These are phyloP conservation scores for Starmerella apicola DNA, from an alignment of 805 yeast genomes.

Conservation along the genomic window DNA sequence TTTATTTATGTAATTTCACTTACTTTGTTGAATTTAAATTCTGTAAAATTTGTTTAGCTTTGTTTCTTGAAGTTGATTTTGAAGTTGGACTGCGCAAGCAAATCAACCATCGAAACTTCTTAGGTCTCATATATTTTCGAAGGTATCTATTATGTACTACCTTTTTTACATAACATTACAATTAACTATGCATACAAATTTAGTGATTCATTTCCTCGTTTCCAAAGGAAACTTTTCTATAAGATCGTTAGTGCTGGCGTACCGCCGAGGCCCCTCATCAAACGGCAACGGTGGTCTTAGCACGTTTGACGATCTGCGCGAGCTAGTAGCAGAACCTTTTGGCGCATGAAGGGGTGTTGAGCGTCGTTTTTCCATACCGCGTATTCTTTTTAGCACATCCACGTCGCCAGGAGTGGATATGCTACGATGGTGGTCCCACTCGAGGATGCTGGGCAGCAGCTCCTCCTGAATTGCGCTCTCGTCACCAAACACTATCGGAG, in stretches of 20 bases:
- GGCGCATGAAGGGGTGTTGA: slow-evolving; percentile 17
- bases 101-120: too few species aligned
- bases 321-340: background rate
- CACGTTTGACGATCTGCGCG: background rate
- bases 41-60: too few species aligned
- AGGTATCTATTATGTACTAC: too few species aligned
- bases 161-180: too few species aligned
- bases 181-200: too few species aligned
- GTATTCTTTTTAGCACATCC: background rate
- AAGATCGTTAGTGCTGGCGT: slow-evolving; percentile 12
- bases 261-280: slow-evolving; percentile 5
- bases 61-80: too few species aligned
- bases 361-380: slow-evolving; percentile 12
- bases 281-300: background rate
- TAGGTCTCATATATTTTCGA: too few species aligned
- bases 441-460: background rate
- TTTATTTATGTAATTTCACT: background rate
- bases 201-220: too few species aligned
- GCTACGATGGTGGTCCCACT: slow-evolving; percentile 5
- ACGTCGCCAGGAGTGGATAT: slow-evolving; percentile 11
- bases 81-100: too few species aligned
- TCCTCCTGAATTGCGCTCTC: background rate
- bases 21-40: too few species aligned
- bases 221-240: too few species aligned
- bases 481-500: too few species aligned